phyloP scores from a whole-genome alignment of 2,329 filamentous ascomycete genomes.

The Laburnicola sp. region DNA sequence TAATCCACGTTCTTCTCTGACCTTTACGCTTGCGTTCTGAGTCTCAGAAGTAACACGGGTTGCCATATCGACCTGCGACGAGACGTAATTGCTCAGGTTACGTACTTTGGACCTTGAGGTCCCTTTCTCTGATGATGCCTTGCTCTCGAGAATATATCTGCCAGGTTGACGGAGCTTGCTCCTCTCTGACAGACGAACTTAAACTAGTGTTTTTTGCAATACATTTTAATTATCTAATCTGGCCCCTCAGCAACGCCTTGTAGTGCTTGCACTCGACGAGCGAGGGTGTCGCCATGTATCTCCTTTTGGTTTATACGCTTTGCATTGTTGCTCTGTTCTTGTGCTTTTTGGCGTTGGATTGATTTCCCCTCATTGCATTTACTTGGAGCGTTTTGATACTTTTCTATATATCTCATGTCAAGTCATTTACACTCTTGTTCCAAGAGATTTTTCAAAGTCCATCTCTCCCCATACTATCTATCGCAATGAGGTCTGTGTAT shows the following conservation, averaged over 20 bases:
- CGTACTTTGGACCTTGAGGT: conserved; percentile 46
- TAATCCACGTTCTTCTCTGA: conserved; percentile 47
- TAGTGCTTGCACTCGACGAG: conserved; percentile 14
- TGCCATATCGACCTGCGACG: conserved; percentile 38
- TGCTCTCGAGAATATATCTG: conserved; percentile 42
- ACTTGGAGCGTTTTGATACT: conserved; percentile 25
- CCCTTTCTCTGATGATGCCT: conserved; percentile 36
- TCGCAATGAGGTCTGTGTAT: conserved; percentile 34
- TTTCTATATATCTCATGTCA: conserved; percentile 10
- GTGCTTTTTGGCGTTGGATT: conserved; percentile 36
- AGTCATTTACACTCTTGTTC: conserved; percentile 15
- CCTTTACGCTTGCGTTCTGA: conserved; percentile 51
- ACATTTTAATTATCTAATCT: conserved; percentile 18
- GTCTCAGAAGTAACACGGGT: conserved; percentile 37
- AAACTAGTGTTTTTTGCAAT: conserved; percentile 45
- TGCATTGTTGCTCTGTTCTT: conserved; percentile 44
- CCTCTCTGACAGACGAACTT: conserved; percentile 29
- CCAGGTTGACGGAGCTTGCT: conserved; percentile 46
- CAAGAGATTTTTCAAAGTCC: conserved; percentile 11
- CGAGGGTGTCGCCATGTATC: conserved; percentile 23
- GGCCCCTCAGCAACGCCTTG: conserved; percentile 11
- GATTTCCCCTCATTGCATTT: conserved; percentile 41
- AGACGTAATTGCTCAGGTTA: conserved; percentile 50
- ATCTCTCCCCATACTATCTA: conserved; percentile 19
- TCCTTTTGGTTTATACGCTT: conserved; percentile 38